Conservation (phyloP, 257 asterid genomes). For the Paulownia fortunei region DNA sequence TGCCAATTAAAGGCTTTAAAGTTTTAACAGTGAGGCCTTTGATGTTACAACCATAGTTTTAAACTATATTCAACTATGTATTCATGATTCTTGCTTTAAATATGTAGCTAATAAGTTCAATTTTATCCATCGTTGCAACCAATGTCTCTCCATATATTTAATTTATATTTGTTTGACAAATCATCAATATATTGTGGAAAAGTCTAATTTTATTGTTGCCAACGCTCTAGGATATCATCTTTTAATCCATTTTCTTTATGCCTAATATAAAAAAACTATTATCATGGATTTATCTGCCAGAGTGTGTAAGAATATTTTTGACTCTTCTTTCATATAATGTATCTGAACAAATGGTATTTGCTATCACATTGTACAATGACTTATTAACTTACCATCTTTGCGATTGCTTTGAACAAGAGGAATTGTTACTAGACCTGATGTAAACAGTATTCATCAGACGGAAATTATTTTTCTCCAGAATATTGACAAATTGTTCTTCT, state of each 20-base stretch:
- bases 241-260: neutral
- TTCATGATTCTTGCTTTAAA: constrained; percentile 9
- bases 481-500: neutral
- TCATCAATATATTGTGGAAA: neutral
- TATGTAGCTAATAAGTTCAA: neutral
- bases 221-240: constrained; percentile 1
- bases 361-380: neutral
- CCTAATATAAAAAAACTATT: neutral
- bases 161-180: neutral
- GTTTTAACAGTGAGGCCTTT: neutral
- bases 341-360: constrained; percentile 18
- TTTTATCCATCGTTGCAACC: neutral
- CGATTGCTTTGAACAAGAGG: constrained; percentile 13
- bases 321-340: neutral
- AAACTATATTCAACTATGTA: neutral
- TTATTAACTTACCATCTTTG: neutral
- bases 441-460: neutral
- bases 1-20: neutral
- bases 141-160: neutral
- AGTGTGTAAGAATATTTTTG: neutral
- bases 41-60: constrained; percentile 8
- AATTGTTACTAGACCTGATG: neutral
- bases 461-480: neutral
- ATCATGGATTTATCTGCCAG: constrained; percentile 3
- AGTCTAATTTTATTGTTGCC: neutral